Evolutionary conservation across 2,329 filamentous ascomycete species (phyloP).

Genomic region (Cucurbitaria berberidis): DNA sequence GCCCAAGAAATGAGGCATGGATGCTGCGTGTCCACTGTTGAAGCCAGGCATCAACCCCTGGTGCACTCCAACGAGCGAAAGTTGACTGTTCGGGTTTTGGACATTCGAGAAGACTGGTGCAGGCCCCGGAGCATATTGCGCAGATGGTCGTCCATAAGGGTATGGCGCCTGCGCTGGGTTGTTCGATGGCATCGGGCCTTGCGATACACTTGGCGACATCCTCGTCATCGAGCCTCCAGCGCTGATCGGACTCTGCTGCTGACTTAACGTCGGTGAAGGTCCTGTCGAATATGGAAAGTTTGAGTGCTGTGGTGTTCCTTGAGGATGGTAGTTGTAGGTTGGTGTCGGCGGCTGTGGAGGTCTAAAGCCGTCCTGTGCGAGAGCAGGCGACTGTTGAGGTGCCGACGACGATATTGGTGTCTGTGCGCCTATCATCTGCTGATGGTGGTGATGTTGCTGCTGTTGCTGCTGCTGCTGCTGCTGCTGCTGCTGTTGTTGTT

Average conservation of each 20-base stretch:
- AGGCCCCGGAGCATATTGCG: constrained; percentile 55
- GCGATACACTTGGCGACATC: constrained; percentile 60
- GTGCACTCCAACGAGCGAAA: constrained; percentile 71
- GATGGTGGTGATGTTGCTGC: constrained; percentile 33
- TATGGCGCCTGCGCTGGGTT: constrained; percentile 54
- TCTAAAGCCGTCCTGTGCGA: constrained; percentile 65
- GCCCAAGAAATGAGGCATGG: constrained; percentile 68
- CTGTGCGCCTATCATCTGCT: constrained; percentile 57
- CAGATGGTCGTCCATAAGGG: constrained; percentile 54
- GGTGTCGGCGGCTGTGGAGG: constrained; percentile 65
- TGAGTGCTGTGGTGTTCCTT: constrained; percentile 58
- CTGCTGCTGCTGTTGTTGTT: constrained; percentile 6
- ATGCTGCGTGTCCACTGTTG: constrained; percentile 66
- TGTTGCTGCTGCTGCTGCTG: constrained; percentile 40
- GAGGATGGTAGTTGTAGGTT: constrained; percentile 67
- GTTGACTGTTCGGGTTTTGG: constrained; percentile 72
- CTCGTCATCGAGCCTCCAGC: constrained; percentile 54
- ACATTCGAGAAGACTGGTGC: constrained; percentile 79
- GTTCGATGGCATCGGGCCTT: constrained; percentile 55
- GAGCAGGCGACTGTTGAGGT: constrained; percentile 58
- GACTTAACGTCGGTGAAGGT: constrained; percentile 52
- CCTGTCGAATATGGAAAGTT: constrained; percentile 58
- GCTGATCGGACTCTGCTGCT: constrained; percentile 57
- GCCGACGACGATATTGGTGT: constrained; percentile 48
- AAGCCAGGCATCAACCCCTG: constrained; percentile 63